Evolutionary conservation across 805 yeast species (phyloP).

Genomic region (Starmerella cellae): DNA sequence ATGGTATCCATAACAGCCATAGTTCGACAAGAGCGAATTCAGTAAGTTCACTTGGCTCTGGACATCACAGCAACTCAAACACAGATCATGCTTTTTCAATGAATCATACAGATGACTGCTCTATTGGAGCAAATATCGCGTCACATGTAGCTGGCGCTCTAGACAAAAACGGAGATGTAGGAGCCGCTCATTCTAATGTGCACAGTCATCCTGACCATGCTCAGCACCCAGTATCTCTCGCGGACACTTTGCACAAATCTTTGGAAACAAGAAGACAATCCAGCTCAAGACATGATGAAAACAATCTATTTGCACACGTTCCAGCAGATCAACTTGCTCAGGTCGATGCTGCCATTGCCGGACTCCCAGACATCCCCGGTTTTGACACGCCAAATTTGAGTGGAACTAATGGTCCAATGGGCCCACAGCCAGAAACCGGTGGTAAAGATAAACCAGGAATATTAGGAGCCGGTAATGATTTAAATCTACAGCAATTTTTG

Average conservation of each 20-base stretch:
- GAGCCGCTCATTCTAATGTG: no score
- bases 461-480: no score
- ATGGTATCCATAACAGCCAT: no score
- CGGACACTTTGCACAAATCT: no score
- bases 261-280: background rate
- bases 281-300: constrained; percentile 16
- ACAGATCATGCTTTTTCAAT: no score
- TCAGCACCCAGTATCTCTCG: background rate
- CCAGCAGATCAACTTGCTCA: constrained; percentile 18
- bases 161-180: no score
- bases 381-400: constrained; percentile 9
- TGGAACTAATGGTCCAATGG: background rate
- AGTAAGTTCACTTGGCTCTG: no score
- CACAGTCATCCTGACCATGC: background rate
- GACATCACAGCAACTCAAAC: background rate
- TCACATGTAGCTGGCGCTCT: no score
- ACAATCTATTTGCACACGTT: constrained; percentile 20
- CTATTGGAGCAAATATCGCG: no score
- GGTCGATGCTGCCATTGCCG: constrained; percentile 18
- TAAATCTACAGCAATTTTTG: constrained; percentile 1
- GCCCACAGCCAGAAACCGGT: background rate
- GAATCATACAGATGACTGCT: no score
- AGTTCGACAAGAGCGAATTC: no score
- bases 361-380: constrained; percentile 19
- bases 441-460: background rate